These are phyloP conservation scores for Erythrophleum ivorense DNA, from an alignment of 331 rosid species.

Conservation along the genomic window DNA sequence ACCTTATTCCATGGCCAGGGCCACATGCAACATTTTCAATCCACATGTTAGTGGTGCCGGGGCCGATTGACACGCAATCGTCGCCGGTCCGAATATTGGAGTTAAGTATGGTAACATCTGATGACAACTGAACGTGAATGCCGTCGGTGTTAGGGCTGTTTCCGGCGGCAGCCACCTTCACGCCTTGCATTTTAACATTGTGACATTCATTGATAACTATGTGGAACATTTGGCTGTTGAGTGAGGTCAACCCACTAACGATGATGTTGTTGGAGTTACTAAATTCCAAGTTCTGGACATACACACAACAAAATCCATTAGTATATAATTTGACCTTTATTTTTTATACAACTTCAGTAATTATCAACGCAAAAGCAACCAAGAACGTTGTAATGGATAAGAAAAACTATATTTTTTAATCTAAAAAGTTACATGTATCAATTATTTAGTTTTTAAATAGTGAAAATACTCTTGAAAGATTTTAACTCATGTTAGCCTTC, in stretches of 20 bases:
- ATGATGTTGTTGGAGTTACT: conserved; percentile 50
- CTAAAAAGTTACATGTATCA: too few species aligned
- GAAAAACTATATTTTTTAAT: too few species aligned
- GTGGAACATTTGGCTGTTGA: conserved; percentile 67
- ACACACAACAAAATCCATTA: background rate
- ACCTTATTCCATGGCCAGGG: conserved; percentile 81
- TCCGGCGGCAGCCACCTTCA: conserved; percentile 37
- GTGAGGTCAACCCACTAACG: conserved; percentile 47
- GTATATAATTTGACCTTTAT: too few species aligned
- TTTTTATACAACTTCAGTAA: too few species aligned
- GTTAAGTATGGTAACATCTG: conserved; percentile 54
- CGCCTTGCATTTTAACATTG: conserved; percentile 49
- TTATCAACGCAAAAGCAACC: too few species aligned
- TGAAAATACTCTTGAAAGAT: too few species aligned
- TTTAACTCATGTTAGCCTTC: too few species aligned
- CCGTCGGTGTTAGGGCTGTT: conserved; percentile 66
- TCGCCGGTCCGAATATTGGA: conserved; percentile 67
- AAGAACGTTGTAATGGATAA: too few species aligned
- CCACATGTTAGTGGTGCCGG: conserved; percentile 62
- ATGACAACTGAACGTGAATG: conserved; percentile 51
- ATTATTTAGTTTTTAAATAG: too few species aligned
- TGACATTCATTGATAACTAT: conserved; percentile 55
- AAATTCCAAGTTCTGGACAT: conserved; percentile 51
- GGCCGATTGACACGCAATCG: conserved; percentile 71
- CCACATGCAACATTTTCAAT: conserved; percentile 64